These are phyloP conservation scores for Pulveroboletus frians DNA, from an alignment of 768 basidiomycete species.

Conservation along the genomic window DNA sequence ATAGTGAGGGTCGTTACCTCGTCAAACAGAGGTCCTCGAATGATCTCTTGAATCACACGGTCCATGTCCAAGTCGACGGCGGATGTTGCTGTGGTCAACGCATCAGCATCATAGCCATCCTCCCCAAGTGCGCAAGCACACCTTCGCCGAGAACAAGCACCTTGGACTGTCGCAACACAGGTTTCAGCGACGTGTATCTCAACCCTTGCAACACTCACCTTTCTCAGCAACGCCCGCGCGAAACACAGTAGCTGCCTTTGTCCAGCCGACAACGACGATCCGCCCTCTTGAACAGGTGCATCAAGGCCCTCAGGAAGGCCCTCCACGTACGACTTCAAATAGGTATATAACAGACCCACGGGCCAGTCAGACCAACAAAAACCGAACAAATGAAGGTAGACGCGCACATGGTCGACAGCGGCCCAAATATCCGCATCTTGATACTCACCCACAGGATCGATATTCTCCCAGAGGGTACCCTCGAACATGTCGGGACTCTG, in stretches of 20 bases:
- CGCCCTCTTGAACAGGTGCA: constrained; percentile 70
- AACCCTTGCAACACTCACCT: constrained; percentile 36
- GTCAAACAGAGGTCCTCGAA: constrained; percentile 71
- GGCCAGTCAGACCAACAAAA: background rate
- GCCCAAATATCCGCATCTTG: constrained; percentile 83
- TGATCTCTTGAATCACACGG: constrained; percentile 81
- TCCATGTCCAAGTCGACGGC: constrained; percentile 92
- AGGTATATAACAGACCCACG: constrained; percentile 37
- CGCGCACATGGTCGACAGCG: constrained; percentile 62
- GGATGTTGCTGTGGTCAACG: constrained; percentile 58
- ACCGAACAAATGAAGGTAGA: too few relatives aligned
- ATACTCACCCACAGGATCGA: constrained; percentile 77
- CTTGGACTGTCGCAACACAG: constrained; percentile 48
- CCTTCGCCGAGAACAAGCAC: constrained; percentile 94
- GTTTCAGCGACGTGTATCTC: background rate
- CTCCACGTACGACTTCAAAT: constrained; percentile 66
- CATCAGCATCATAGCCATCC: background rate
- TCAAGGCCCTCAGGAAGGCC: constrained; percentile 63
- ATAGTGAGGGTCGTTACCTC: constrained; percentile 83
- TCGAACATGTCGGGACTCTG: constrained; percentile 71
- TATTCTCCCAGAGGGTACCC: constrained; percentile 77
- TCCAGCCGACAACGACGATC: constrained; percentile 76
- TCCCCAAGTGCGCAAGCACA: constrained; percentile 19
- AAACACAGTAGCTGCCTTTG: constrained; percentile 89
- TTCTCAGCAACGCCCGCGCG: constrained; percentile 74